Percentiles rank a stretch among this genome's conserved stretches.
Evolutionary conservation across 495 filamentous ascomycete genomes (phyloP).

Genomic region (Neurospora tetraspora): DNA sequence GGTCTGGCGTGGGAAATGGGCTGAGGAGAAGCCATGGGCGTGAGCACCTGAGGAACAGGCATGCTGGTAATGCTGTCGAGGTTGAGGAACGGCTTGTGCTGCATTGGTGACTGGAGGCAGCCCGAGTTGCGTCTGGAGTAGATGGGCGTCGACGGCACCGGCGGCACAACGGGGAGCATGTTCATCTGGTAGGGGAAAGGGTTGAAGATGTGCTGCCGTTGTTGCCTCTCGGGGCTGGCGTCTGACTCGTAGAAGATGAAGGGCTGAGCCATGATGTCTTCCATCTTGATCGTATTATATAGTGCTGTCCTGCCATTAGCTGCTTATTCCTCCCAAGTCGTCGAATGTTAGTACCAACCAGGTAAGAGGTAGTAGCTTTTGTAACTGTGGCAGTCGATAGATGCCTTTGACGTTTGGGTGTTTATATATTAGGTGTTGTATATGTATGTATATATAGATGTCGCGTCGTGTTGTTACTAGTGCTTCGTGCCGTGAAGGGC

Average conservation of each 20-base stretch:
- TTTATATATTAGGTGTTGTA: constrained; percentile 38
- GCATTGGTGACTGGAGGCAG: constrained; percentile 48
- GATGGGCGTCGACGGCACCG: constrained; percentile 54
- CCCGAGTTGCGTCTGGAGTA: constrained; percentile 67
- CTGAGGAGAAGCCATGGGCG: constrained; percentile 70
- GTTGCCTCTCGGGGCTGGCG: constrained; percentile 64
- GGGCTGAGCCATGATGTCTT: constrained; percentile 51
- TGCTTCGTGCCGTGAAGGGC: constrained; percentile 29
- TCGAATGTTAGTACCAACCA: constrained; percentile 15
- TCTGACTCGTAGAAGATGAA: constrained; percentile 92
- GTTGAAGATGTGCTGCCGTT: constrained; percentile 73
- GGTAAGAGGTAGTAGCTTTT: constrained; percentile 5
- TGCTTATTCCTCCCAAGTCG: constrained; percentile 12
- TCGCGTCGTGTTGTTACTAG: constrained; percentile 31
- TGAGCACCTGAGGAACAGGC: constrained; percentile 48
- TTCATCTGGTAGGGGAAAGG: constrained; percentile 44
- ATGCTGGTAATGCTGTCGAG: constrained; percentile 20
- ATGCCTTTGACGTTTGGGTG: constrained; percentile 9
- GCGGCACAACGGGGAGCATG: constrained; percentile 42
- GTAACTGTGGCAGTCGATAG: constrained; percentile 8
- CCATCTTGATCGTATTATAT: constrained; percentile 24
- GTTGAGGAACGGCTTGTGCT: constrained; percentile 44
- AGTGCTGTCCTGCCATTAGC: constrained; percentile 1
- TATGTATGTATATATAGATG: constrained; percentile 24
- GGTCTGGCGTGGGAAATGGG: constrained; percentile 57